Evolutionary conservation across 73 alveolate species (phyloP), one percentile per base, ranked within the genome.

Genomic region (Paramecium caudatum): DNA sequence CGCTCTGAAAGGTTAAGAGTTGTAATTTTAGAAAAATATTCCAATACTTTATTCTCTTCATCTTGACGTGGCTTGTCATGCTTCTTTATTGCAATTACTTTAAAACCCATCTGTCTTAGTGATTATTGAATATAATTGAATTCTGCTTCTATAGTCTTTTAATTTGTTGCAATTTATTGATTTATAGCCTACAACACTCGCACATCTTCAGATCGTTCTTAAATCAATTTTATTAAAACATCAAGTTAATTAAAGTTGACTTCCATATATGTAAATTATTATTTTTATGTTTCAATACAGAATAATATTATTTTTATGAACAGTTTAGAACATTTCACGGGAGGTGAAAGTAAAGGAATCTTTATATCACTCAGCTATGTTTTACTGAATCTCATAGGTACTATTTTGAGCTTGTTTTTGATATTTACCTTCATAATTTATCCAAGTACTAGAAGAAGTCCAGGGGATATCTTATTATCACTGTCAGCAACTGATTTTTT

Each of bases 391-490:
- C n/a, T n/a, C n/a, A n/a, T n/a, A n/a, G n/a, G n/a, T n/a, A n/a
- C n/a, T n/a, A n/a, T n/a, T n/a, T n/a, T n/a, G n/a, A n/a, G n/a
- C n/a, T n/a, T n/a, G n/a, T n/a, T n/a, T n/a, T n/a, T n/a, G n/a
- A n/a, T n/a, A n/a, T n/a, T n/a, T n/a, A n/a, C n/a, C n/a, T 86
- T 86, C 36, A 9, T 55, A 10, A 62, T 41, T 10, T 86, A 86
- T 41, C 93, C 93, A 4, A 63, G 48, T 4, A 63, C 93, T 41
- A 46, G 93, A 43, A 86, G 65, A 63, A 37, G 37, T 69, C 93
- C 93, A 15, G 90, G 93, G 0, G 93, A 86, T 63, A 63, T 86
- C 4, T 41, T 86, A 23, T 62, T 86, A 17, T 70, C 46, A 39
- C 39, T 86, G 36, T 86, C 93, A 2, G 33, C 65, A 19, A 41